Conservation (phyloP, 2,329 filamentous ascomycete genomes). For the Ustulina deusta region DNA sequence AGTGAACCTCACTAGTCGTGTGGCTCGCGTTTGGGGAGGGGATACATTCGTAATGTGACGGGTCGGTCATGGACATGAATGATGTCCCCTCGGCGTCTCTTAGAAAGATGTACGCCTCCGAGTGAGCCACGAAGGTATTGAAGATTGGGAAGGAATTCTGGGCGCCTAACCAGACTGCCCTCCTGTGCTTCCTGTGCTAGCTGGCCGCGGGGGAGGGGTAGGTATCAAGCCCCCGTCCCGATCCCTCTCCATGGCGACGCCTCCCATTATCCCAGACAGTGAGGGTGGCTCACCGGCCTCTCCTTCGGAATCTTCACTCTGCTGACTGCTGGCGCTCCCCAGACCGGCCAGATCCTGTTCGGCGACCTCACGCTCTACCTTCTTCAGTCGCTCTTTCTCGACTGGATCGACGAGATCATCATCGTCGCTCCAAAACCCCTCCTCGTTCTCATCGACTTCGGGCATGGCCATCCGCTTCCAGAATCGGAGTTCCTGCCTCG, state of each 20-base stretch:
- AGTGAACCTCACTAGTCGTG: not conserved
- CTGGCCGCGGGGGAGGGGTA: slow-evolving; percentile 56
- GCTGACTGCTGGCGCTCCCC: slow-evolving; percentile 50
- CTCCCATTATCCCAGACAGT: slow-evolving; percentile 52
- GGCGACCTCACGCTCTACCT: slow-evolving; percentile 61
- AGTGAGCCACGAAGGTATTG: not conserved
- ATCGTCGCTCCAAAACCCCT: slow-evolving; percentile 71
- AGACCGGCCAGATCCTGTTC: slow-evolving; percentile 54
- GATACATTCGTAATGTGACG: slow-evolving; percentile 5
- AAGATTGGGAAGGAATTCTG: not conserved
- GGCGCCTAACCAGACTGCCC: slow-evolving; percentile 43
- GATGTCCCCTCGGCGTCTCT: slow-evolving; percentile 13
- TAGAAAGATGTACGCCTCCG: not conserved
- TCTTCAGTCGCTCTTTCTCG: slow-evolving; percentile 68
- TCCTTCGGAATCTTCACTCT: slow-evolving; percentile 53
- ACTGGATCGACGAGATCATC: slow-evolving; percentile 72
- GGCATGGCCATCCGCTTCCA: slow-evolving; percentile 77
- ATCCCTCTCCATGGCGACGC: slow-evolving; percentile 59
- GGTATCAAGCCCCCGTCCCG: slow-evolving; percentile 48
- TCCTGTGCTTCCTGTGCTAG: slow-evolving; percentile 57
- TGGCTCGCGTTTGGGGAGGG: not conserved
- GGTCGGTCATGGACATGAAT: not conserved
- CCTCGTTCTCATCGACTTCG: slow-evolving; percentile 68
- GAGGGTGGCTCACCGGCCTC: slow-evolving; percentile 46
- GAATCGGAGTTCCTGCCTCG: slow-evolving; percentile 70